Evolutionary conservation across 164 flowering plant species (phyloP).

Genomic region (Liquidambar formosana): DNA sequence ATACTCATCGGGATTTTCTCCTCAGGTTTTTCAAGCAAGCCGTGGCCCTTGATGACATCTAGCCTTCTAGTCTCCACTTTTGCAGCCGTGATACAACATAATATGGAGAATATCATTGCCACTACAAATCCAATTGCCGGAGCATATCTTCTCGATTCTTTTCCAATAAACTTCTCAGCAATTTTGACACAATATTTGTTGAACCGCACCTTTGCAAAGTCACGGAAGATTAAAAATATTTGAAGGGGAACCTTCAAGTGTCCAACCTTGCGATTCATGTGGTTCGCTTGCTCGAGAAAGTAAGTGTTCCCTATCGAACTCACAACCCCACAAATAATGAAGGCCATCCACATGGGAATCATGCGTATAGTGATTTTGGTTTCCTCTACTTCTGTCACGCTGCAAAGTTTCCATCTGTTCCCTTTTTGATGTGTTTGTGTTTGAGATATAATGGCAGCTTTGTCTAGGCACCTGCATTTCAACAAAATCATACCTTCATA

Average conservation of each 20-base stretch:
- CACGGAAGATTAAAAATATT: conserved; percentile 9
- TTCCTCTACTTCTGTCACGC: conserved; percentile 35
- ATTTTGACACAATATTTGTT: too few relatives aligned
- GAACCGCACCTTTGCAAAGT: neutral
- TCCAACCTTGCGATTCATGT: conserved; percentile 35
- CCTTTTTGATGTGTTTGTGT: conserved; percentile 12
- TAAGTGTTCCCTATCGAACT: conserved; percentile 38
- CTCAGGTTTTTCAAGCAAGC: conserved; percentile 34
- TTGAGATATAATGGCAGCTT: conserved; percentile 24
- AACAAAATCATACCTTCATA: too few relatives aligned
- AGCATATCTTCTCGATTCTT: neutral
- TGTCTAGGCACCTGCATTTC: too few relatives aligned
- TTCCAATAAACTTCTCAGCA: too few relatives aligned
- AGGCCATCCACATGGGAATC: conserved; percentile 40
- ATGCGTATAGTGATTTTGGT: conserved; percentile 29
- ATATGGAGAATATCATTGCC: conserved; percentile 27
- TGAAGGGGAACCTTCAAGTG: conserved; percentile 26
- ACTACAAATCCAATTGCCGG: conserved; percentile 19
- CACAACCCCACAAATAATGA: conserved; percentile 33
- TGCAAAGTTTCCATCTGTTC: conserved; percentile 36
- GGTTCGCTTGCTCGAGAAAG: conserved; percentile 43
- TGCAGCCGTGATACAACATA: conserved; percentile 43
- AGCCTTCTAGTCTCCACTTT: conserved; percentile 37
- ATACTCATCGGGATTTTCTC: conserved; percentile 40
- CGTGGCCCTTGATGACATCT: conserved; percentile 21